A percentile compares a stretch with the other conserved stretches of the same genome.
Conservation (phyloP, 2,329 filamentous ascomycete species). For the Apiospora koreana region DNA sequence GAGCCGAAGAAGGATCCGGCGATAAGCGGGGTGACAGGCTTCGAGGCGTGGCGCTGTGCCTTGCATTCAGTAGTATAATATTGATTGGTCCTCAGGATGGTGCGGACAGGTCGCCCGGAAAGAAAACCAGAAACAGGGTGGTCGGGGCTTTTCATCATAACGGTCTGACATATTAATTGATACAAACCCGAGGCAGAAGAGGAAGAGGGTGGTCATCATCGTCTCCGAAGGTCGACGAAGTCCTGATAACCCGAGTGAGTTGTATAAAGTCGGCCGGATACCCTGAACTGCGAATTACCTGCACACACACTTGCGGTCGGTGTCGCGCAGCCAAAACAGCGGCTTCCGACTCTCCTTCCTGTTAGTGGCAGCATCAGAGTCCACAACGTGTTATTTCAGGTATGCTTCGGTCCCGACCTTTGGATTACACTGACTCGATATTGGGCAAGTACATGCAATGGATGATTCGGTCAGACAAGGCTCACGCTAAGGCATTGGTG, state of each 20-base stretch:
- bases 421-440: background rate
- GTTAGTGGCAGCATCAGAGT: background rate
- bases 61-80: background rate
- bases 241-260: background rate
- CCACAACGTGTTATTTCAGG: background rate
- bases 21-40: conserved; percentile 9
- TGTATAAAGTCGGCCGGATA: background rate
- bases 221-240: background rate
- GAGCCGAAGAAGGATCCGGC: conserved; percentile 5
- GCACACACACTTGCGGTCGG: background rate
- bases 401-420: background rate
- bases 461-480: background rate
- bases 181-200: background rate
- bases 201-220: background rate
- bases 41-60: background rate
- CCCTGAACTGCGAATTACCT: background rate
- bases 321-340: background rate
- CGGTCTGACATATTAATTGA: background rate
- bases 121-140: background rate
- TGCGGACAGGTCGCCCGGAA: background rate
- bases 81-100: background rate
- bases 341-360: background rate
- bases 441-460: background rate
- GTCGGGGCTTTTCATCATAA: background rate
- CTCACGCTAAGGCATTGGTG: background rate